phyloP scores from a whole-genome alignment of 495 filamentous ascomycete genomes.

The Chaetomium cochliodes region DNA sequence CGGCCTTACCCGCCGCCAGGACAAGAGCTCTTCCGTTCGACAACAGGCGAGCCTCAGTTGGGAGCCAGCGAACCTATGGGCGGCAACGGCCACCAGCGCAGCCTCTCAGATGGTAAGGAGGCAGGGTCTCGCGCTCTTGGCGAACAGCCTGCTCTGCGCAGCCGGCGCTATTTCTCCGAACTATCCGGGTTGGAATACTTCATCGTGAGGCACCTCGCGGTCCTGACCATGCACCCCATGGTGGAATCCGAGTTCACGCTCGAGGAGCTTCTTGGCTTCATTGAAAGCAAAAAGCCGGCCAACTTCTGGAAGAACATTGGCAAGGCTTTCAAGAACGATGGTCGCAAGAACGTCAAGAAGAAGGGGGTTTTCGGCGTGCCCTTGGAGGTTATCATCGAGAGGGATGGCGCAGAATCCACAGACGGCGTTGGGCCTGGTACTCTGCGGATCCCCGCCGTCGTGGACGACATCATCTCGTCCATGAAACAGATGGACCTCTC shows the following conservation, averaged over 20 bases:
- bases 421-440: constrained; percentile 92
- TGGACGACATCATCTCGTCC: constrained; percentile 87
- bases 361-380: constrained; percentile 91
- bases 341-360: constrained; percentile 76
- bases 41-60: constrained; percentile 62
- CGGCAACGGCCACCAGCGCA: constrained; percentile 67
- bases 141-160: constrained; percentile 51
- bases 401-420: constrained; percentile 91
- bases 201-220: constrained; percentile 91
- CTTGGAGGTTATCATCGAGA: constrained; percentile 81
- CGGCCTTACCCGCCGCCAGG: constrained; percentile 77
- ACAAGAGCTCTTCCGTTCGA: constrained; percentile 67
- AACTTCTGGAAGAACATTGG: constrained; percentile 98
- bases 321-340: constrained; percentile 87
- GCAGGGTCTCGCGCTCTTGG: constrained; percentile 44
- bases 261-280: constrained; percentile 91
- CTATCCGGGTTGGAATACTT: constrained; percentile 95
- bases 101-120: constrained; percentile 64
- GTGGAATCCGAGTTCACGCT: constrained; percentile 86
- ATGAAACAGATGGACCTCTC: constrained; percentile 99
- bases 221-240: constrained; percentile 91
- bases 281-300: constrained; percentile 80
- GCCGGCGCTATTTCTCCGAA: constrained; percentile 91
- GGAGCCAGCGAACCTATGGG: constrained; percentile 20
- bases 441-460: constrained; percentile 79